Evolutionary conservation across 768 basidiomycete species (phyloP), one percentile per base, ranked within the genome.

Genomic region (Calocybe cyanea): DNA sequence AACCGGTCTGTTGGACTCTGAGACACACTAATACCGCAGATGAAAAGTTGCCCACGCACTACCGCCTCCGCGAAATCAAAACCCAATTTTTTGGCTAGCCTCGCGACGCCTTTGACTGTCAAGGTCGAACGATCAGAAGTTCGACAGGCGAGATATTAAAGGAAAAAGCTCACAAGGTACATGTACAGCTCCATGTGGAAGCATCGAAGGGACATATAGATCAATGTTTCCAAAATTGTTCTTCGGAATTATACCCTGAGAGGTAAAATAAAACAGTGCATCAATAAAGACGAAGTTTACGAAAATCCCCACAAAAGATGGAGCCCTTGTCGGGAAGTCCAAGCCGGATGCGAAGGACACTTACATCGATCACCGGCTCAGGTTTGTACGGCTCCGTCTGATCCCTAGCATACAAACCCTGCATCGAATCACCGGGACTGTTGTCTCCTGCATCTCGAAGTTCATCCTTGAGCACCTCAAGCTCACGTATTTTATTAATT

Each of bases 211-310:
- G 19, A 89, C 90, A 63, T 95, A 99, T 19, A 99, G 67, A 66
- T 99, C 95, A 52, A 99, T 88, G 62, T 97, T 99, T 14, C 95
- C 95, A 62, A 95, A 99, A 52, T 85, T 81, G 58, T 99, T 99
- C 69, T 90, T 94, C 5, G 93, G 93, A 23, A 99, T 78, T 61
- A 80, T 82, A 24, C 95, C 95, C 94, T 98, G 21, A 35, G 8
- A 45, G 9, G 31, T 23, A 15, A 7, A 10, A 17, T n/a, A 48
- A 37, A 6, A 15, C 40, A 40, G 24, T n/a, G n/a, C n/a, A 41
- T 31, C 21, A 28, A 33, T 15, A 38, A 7, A n/a, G n/a, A n/a
- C n/a, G n/a, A n/a, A n/a, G n/a, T n/a, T n/a, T n/a, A n/a, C n/a
- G n/a, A n/a, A n/a, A n/a, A n/a, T n/a, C n/a, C n/a, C 14, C 14